phyloP scores from a whole-genome alignment of 73 alveolate genomes.

The Tetrahymena elliotti region DNA sequence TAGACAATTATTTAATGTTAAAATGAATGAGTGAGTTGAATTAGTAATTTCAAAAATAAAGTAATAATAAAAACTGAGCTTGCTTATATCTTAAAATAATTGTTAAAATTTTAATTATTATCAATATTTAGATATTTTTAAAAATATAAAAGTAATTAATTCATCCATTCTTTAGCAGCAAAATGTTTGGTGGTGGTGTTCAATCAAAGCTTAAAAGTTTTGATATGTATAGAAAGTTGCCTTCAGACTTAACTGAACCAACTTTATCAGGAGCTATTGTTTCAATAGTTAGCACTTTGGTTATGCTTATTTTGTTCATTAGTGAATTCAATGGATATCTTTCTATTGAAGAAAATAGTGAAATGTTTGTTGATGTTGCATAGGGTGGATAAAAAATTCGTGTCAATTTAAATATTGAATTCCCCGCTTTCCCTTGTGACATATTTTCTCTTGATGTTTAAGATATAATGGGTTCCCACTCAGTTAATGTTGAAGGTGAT shows the following conservation, averaged over 20 bases:
- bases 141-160: not conserved
- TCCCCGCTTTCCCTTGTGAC: constrained; percentile 93
- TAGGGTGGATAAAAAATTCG: constrained; percentile 75
- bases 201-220: constrained; percentile 36
- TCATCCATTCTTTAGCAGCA: not conserved
- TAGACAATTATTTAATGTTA: not conserved
- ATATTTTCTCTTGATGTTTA: constrained; percentile 87
- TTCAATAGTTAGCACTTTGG: constrained; percentile 74
- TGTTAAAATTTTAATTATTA: not conserved
- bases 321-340: constrained; percentile 75
- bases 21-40: too few species aligned
- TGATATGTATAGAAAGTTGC: constrained; percentile 62
- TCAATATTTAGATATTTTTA: not conserved
- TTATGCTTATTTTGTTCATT: constrained; percentile 70
- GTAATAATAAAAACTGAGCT: not conserved
- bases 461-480: constrained; percentile 96
- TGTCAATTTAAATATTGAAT: constrained; percentile 81
- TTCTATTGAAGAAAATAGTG: constrained; percentile 58
- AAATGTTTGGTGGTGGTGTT: constrained; percentile 18
- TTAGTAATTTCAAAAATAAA: not conserved
- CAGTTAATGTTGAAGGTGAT: constrained; percentile 64
- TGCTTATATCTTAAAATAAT: not conserved
- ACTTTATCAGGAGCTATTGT: constrained; percentile 91
- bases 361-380: constrained; percentile 73
- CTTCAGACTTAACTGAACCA: constrained; percentile 86